Conservation (phyloP, 331 rosid genomes). For the Acacia pycnantha region DNA sequence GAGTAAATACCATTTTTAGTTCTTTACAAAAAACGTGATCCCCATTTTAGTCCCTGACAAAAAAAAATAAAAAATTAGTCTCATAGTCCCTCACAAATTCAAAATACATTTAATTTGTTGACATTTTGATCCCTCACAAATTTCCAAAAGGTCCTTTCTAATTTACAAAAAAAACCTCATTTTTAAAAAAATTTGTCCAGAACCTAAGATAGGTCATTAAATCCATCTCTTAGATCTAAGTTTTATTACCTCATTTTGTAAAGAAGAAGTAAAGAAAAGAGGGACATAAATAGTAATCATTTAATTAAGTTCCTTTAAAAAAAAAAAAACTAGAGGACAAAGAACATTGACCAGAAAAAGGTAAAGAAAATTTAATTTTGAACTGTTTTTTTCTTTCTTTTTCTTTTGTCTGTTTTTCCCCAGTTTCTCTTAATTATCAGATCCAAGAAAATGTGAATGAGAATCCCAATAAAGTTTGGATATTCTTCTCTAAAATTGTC, state of each 20-base stretch:
- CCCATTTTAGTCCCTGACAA: too few species aligned
- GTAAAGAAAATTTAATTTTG: constrained; percentile 29
- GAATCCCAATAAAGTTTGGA: constrained; percentile 51
- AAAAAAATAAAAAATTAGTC: too few species aligned
- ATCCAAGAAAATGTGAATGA: constrained; percentile 43
- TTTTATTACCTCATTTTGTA: background rate
- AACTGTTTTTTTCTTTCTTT: background rate
- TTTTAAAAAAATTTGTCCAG: too few species aligned
- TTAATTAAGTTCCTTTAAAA: background rate
- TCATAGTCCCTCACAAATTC: too few species aligned
- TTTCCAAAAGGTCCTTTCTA: too few species aligned
- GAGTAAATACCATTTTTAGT: too few species aligned
- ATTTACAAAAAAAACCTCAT: background rate
- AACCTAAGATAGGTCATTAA: background rate
- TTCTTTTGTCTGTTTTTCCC: background rate
- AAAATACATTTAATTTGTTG: too few species aligned
- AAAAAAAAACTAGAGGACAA: background rate
- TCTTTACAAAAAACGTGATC: too few species aligned
- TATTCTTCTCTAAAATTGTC: background rate
- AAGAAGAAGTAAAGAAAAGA: background rate
- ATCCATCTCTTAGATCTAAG: background rate
- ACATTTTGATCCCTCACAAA: too few species aligned
- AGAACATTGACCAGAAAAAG: constrained; percentile 17
- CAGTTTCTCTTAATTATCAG: constrained; percentile 26
- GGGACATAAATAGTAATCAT: background rate